Evolutionary conservation across 2,329 filamentous ascomycete species (phyloP), one percentile per base, ranked within the genome.

Genomic region (Penicillium digitatum): DNA sequence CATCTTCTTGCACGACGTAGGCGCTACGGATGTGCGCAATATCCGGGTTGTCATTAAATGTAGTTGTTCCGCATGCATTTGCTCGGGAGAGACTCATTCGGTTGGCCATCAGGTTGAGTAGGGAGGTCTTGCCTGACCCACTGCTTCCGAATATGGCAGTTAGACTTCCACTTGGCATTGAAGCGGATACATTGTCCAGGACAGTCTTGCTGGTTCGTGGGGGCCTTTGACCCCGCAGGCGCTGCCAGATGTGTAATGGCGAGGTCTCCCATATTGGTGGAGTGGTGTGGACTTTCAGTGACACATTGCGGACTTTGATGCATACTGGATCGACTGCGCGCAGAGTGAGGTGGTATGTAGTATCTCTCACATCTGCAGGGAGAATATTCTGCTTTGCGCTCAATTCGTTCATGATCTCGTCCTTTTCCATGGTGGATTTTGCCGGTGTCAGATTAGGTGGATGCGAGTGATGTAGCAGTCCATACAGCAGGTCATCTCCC

Each of bases 61-160:
- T 81, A 0, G 79, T 80, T 3, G 71, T 68, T 0, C 88, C 87
- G 3, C 78, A 74, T 16, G 74, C 72, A 22, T 73, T 69, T 12
- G 80, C 71, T 29, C 82, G 78, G 62, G 81, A 83, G n/a, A 76
- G 74, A 11, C 79, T 77, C 69, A 90, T 83, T 32, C 88, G 81
- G 60, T 87, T 83, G 11, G 88, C 85, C 74, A 90, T 80, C 20
- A 85, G 82, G 67, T 90, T 91, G 32, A 91, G 75, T 54, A 88
- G 72, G 0, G 85, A 87, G 3, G 86, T 88, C 74, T 90, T 90
- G 0, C 87, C 87, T 1, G 84, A 87, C 20, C 88, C 87, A 65
- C 85, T 87, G 3, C 87, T 87, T 10, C 88, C 88, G 54, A 91
- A 84, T 50, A 91, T 90, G 9, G 88, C 88, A 0, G 87, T 90